A percentile compares a stretch with the other conserved stretches of the same genome.
phyloP scores from a whole-genome alignment of 2,329 filamentous ascomycete genomes.

The Aspergillus floridensis region DNA sequence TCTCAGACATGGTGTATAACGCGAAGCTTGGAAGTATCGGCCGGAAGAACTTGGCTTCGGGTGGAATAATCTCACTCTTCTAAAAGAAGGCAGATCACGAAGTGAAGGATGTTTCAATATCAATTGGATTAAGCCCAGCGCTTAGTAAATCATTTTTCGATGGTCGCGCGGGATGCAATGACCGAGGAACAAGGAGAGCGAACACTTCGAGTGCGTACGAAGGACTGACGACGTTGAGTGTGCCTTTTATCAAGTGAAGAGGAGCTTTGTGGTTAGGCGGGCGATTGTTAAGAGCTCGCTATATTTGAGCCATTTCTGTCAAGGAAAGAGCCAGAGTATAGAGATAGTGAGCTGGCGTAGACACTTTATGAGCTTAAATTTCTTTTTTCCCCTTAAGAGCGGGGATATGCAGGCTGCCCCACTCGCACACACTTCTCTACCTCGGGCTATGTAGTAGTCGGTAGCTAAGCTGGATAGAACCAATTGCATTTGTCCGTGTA shows the following conservation, averaged over 20 bases:
- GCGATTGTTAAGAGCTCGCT: not conserved
- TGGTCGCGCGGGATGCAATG: no score
- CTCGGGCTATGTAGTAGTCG: no score
- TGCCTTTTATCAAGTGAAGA: not conserved
- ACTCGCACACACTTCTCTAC: not conserved
- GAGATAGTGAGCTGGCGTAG: no score
- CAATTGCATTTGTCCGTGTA: no score
- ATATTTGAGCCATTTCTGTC: not conserved
- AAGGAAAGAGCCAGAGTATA: not conserved
- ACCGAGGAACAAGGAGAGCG: not conserved
- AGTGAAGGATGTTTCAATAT: not conserved
- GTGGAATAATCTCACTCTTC: not conserved
- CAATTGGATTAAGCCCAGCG: no score
- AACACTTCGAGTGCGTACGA: not conserved
- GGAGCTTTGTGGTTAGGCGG: not conserved
- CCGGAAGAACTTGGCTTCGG: not conserved
- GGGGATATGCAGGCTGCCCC: not conserved
- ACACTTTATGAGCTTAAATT: not conserved
- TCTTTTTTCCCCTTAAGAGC: not conserved
- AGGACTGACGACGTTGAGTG: not conserved
- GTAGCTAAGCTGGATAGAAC: no score
- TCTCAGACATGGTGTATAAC: constrained; percentile 34
- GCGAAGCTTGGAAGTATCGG: not conserved
- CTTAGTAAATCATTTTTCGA: no score
- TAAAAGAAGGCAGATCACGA: not conserved